These are phyloP conservation scores for Aspergillus calidoustus DNA, from an alignment of 2,329 filamentous ascomycete genomes.

Conservation along the genomic window DNA sequence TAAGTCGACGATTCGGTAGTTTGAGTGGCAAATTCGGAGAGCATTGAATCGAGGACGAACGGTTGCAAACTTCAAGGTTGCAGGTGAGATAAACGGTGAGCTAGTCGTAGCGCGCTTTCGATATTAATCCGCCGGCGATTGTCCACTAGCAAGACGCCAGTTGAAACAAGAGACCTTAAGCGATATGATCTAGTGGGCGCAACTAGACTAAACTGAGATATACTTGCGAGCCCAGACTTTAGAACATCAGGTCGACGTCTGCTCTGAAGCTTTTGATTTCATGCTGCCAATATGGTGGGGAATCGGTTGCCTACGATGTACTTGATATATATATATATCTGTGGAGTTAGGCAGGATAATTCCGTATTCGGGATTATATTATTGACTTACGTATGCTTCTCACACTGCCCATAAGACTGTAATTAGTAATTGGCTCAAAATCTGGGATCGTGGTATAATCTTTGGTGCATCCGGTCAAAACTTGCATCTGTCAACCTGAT, in stretches of 20 bases:
- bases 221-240: background rate
- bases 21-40: background rate
- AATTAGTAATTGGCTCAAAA: too few species aligned
- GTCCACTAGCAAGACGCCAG: background rate
- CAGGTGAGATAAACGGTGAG: background rate
- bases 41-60: background rate
- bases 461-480: too few species aligned
- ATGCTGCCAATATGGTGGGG: background rate
- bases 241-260: background rate
- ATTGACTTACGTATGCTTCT: too few species aligned
- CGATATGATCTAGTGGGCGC: background rate
- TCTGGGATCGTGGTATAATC: too few species aligned
- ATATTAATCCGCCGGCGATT: background rate
- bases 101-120: background rate
- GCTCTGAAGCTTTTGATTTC: background rate
- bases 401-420: too few species aligned
- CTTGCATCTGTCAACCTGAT: too few species aligned
- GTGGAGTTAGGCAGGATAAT: too few species aligned
- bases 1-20: background rate
- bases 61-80: too few species aligned
- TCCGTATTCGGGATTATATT: too few species aligned
- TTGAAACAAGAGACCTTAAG: slow-evolving; percentile 4
- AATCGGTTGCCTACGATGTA: background rate
- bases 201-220: slow-evolving; percentile 10
- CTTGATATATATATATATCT: background rate